Evolutionary conservation across 2,329 filamentous ascomycete genomes (phyloP), one percentile per base, ranked within the genome.

Genomic region (Pseudopyricularia javanii): DNA sequence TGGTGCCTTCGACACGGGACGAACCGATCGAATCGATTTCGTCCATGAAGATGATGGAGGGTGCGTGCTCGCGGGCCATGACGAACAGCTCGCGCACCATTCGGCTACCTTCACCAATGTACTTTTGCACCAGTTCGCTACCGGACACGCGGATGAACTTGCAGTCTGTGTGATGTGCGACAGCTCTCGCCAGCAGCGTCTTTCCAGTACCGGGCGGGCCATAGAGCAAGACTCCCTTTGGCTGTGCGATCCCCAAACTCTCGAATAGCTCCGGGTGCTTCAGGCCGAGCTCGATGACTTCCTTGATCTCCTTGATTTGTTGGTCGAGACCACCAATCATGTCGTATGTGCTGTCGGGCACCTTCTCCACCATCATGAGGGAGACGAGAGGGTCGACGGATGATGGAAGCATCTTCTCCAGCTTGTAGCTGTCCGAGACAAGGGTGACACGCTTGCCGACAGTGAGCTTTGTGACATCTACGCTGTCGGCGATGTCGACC

Each of bases 281-380:
- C 57, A 98, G 82, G 59, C 93, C 93, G 47, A 98, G 85, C 75
- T 98, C 93, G 68, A 98, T 97, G 63, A 98, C 93, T 73, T 98
- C 93, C 74, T 98, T 98, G 78, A 98, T 98, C 69, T 98, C 93
- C 75, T 98, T 97, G 75, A 98, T 97, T 68, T 98, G 93, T 69
- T 98, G 91, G 68, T 98, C 93, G 57, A 98, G 75, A 60, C 93
- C 93, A 72, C 93, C 93, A 68, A 98, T 98, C 93, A 98, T 98
- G 74, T 98, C 93, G 76, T 98, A 98, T 67, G 93, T 98, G 74
- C 90, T 96, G 76, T 98, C 93, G 15, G 93, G 93, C 15, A 98
- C 93, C 78, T 98, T 98, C 69, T 98, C 93, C 51, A 98, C 93
- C 93, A 98, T 98, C 93, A 98, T 98, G 68, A 98, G 87, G 34